These are phyloP conservation scores for Handroanthus guayacan DNA, from an alignment of 257 asterid species.

Conservation along the genomic window DNA sequence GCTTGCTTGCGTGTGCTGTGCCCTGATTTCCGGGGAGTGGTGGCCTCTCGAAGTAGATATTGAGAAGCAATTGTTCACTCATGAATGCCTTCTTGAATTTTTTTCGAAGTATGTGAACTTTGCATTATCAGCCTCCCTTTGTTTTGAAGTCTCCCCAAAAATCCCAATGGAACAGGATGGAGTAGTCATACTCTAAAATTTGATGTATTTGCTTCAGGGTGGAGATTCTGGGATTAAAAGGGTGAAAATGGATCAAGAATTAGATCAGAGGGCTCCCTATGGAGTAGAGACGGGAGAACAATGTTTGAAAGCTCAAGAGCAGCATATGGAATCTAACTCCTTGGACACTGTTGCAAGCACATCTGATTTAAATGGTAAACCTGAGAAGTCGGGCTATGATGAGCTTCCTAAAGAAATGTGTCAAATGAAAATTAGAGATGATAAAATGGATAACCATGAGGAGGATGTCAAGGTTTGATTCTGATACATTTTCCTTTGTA, in stretches of 20 bases:
- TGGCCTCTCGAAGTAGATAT: background rate
- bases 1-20: no score
- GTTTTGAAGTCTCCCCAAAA: background rate
- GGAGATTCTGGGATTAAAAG: conserved; percentile 64
- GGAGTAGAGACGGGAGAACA: conserved; percentile 48
- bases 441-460: conserved; percentile 45
- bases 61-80: background rate
- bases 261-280: conserved; percentile 39
- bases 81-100: background rate
- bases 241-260: conserved; percentile 62
- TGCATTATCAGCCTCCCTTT: background rate
- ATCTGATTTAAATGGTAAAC: conserved; percentile 41
- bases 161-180: background rate
- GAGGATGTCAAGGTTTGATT: conserved; percentile 59
- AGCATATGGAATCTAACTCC: conserved; percentile 39
- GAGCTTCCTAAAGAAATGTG: conserved; percentile 61
- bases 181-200: conserved; percentile 19
- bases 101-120: background rate
- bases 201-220: conserved; percentile 46
- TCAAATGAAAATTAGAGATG: conserved; percentile 56
- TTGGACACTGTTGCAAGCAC: conserved; percentile 47
- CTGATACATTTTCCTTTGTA: conserved; percentile 2
- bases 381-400: conserved; percentile 49
- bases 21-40: background rate
- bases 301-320: conserved; percentile 44